phyloP scores from a whole-genome alignment of 2,329 filamentous ascomycete species.

The Tolypocladium inflatum region DNA sequence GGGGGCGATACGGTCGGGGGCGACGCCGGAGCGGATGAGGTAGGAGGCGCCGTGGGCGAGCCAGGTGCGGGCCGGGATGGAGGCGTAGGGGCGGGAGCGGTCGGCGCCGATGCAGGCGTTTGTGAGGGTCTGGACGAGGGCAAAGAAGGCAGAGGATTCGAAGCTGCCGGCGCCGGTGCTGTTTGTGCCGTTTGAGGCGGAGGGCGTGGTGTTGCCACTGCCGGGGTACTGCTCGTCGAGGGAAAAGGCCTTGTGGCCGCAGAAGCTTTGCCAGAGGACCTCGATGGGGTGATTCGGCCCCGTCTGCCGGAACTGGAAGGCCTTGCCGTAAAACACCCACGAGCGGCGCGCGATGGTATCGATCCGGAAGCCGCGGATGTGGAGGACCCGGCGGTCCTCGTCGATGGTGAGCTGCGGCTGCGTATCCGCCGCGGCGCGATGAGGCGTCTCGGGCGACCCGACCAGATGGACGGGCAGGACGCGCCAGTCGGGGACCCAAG shows the following conservation, averaged over 20 bases:
- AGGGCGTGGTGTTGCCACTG: not conserved
- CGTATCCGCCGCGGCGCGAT: slow-evolving; percentile 17
- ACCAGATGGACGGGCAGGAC: slow-evolving; percentile 21
- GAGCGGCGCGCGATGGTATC: slow-evolving; percentile 15
- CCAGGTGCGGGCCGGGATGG: slow-evolving; percentile 15
- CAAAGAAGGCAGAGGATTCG: slow-evolving; percentile 17
- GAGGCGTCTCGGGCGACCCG: slow-evolving; percentile 19
- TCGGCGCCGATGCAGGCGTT: slow-evolving; percentile 21
- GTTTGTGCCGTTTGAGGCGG: not conserved
- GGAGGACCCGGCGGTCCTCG: slow-evolving; percentile 10
- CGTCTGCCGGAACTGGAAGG: slow-evolving; percentile 18
- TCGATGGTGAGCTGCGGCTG: slow-evolving; percentile 17
- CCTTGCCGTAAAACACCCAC: slow-evolving; percentile 18
- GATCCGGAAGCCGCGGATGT: slow-evolving; percentile 17
- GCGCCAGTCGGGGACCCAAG: slow-evolving; percentile 29
- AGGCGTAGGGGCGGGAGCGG: slow-evolving; percentile 14
- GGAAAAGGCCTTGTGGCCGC: slow-evolving; percentile 12
- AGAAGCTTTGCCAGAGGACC: slow-evolving; percentile 18
- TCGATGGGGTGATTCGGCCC: slow-evolving; percentile 13
- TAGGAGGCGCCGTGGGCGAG: slow-evolving; percentile 22
- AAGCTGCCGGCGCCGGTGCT: slow-evolving; percentile 3
- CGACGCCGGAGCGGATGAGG: slow-evolving; percentile 12
- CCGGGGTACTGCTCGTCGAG: slow-evolving; percentile 13
- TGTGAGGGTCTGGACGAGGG: slow-evolving; percentile 23
- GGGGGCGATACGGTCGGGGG: slow-evolving; percentile 6